These are phyloP conservation scores for Pichia cephalocereana DNA, from an alignment of 805 yeast species.

Conservation along the genomic window DNA sequence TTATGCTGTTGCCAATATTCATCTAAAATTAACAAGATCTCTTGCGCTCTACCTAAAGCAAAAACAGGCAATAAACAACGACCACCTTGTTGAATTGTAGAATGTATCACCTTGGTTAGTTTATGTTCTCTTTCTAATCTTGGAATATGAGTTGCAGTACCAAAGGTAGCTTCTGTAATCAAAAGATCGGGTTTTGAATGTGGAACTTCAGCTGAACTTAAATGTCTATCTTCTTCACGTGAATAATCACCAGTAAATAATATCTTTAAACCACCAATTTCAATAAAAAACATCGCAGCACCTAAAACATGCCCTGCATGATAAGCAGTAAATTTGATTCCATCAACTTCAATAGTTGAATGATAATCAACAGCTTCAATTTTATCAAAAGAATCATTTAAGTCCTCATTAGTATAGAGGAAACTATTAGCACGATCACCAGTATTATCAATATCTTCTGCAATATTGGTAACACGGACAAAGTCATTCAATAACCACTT, in stretches of 20 bases:
- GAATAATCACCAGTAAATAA: slow-evolving; percentile 96
- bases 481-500: slow-evolving; percentile 93
- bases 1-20: slow-evolving; percentile 88
- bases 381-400: slow-evolving; percentile 74
- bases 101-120: slow-evolving; percentile 72
- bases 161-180: slow-evolving; percentile 93
- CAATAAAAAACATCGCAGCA: slow-evolving; percentile 95
- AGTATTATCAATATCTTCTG: slow-evolving; percentile 33
- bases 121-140: slow-evolving; percentile 76
- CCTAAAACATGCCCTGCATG: slow-evolving; percentile 99
- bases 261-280: slow-evolving; percentile 83
- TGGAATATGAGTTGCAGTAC: slow-evolving; percentile 95
- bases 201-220: slow-evolving; percentile 92
- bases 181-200: slow-evolving; percentile 77
- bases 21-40: slow-evolving; percentile 76
- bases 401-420: slow-evolving; percentile 84
- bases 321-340: slow-evolving; percentile 91
- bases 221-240: slow-evolving; percentile 90
- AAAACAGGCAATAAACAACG: slow-evolving; percentile 88
- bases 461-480: slow-evolving; percentile 73
- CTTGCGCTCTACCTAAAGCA: slow-evolving; percentile 96
- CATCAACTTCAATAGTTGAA: slow-evolving; percentile 89
- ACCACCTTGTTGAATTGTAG: slow-evolving; percentile 81
- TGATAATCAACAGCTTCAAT: slow-evolving; percentile 95
- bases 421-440: slow-evolving; percentile 34